Evolutionary conservation across 2,329 filamentous ascomycete genomes (phyloP), one percentile per base, ranked within the genome.

Genomic region (Oidium heveae): DNA sequence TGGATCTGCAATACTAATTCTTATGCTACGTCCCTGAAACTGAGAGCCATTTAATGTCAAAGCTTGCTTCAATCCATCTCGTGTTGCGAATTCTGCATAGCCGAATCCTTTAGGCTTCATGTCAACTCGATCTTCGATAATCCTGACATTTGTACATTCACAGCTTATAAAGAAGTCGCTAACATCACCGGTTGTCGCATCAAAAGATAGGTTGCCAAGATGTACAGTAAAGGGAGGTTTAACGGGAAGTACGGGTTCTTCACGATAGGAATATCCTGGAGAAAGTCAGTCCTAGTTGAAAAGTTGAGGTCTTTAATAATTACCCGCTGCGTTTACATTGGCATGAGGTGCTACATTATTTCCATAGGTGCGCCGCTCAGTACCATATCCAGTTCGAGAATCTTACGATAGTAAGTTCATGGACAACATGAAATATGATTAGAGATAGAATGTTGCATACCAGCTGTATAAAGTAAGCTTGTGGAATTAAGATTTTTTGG

Each of bases 91-190:
- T 68, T 98, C 91, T 60, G 94, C 89, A 67, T 98, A 98, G 58
- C 89, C 91, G 64, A 98, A 98, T 52, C 91, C 91, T 74, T 98
- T 98, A 60, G 91, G 91, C 65, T 88, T 87, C 68, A 83, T 80
- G 66, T 91, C 84, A 67, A 94, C 75, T 66, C 89, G 91, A 70
- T 98, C 93, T 72, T 95, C 89, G 59, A 98, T 94, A 63, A 98
- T 87, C 64, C 91, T 85, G 60, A 98, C 86, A 66, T 80, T 95
- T 60, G 84, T 84, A 62, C 95, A 82, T 59, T 86, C 77, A 68
- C 89, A 95, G 55, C 75, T 85, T 54, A 74, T 71, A 66, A 98
- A 94, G 66, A 96, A 91, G 54, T 87, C 84, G 62, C 75, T 80
- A 59, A 98, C 82, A 63, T 88, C 83, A 61, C 80, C 83, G 59